Evolutionary conservation across 805 yeast species (phyloP), one percentile per base, ranked within the genome.

Genomic region (Cyberlindnera bimundalis): DNA sequence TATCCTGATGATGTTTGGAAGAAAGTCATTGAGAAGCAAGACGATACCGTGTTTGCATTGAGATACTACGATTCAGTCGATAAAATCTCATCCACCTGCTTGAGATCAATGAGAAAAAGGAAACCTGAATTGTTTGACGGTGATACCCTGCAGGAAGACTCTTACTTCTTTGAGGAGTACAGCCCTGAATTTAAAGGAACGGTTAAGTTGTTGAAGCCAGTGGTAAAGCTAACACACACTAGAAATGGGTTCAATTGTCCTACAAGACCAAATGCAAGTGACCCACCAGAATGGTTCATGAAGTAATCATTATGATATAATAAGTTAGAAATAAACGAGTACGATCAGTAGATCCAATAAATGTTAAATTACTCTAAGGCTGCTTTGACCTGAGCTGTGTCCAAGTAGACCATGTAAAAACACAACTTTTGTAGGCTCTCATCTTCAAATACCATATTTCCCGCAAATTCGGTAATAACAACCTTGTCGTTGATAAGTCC

Each of bases 31-130:
- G 17, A 17, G 7, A 38, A 33, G 20, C 35, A 32, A 6, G 27
- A 17, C 18, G 17, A 27, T 20, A 36, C 26, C 6, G 42, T 38
- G 6, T 33, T 38, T 9, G 12, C 25, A 7, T 17, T 38, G 27
- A 38, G 42, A 38, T 38, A 38, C 35, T 38, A 33, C 21, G 42
- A 38, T 14, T 38, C 42, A 1, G 42, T 38, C 27, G 42, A 38
- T 18, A 38, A 38, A 21, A 38, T 38, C 21, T 38, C 42, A 5
- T 38, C 42, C 11, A 38, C 42, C n/a, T 23, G 24, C 15, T 38
- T 38, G 29, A 38, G 16, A 38, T 38, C 42, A 12, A 38, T 38
- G 42, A 33, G 25, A 20, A 20, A n/a, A 8, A n/a, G 17, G n/a
- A 38, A 38, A 11, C 42, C 42, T 24, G 37, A 38, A 21, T 26